phyloP scores from a whole-genome alignment of 73 alveolate species.

The Halteria grandinella region DNA sequence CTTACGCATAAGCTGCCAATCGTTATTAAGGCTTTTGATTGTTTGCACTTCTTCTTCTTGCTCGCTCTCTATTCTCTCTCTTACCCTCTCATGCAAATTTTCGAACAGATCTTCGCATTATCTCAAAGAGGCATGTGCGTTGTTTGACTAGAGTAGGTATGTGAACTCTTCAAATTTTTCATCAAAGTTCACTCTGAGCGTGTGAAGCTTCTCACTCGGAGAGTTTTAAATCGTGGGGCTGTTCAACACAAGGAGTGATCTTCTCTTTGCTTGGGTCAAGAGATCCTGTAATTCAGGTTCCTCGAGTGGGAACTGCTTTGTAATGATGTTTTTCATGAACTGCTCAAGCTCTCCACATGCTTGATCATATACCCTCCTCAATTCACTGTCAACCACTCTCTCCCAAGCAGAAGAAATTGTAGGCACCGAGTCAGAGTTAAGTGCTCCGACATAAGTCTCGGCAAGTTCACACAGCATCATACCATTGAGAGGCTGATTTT shows the following conservation, averaged over 20 bases:
- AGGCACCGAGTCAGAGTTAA: constrained; percentile 90
- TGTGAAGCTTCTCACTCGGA: constrained; percentile 46
- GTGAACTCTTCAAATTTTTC: constrained; percentile 40
- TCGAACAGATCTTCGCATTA: constrained; percentile 37
- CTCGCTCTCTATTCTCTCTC: background rate
- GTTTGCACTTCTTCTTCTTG: constrained; percentile 30
- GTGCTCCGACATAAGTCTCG: constrained; percentile 78
- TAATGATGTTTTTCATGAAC: constrained; percentile 3
- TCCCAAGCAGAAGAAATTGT: constrained; percentile 96
- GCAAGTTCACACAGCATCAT: constrained; percentile 79
- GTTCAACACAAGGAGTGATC: background rate
- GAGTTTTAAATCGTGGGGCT: constrained; percentile 41
- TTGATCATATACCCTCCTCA: constrained; percentile 15
- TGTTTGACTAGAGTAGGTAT: constrained; percentile 10
- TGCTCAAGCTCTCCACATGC: constrained; percentile 1
- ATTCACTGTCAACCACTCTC: constrained; percentile 84
- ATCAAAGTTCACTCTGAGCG: constrained; percentile 28
- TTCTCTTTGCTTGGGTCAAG: constrained; percentile 15
- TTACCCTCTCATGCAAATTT: constrained; percentile 38
- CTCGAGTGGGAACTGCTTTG: constrained; percentile 26
- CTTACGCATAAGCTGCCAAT: constrained; percentile 30
- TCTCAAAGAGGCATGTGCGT: background rate
- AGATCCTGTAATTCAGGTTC: background rate
- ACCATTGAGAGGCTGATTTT: constrained; percentile 87
- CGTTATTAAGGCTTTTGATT: constrained; percentile 4